A percentile compares a stretch with the other conserved stretches of the same genome.
phyloP scores from a whole-genome alignment of 495 filamentous ascomycete species.

The Lepidopterella palustris region DNA sequence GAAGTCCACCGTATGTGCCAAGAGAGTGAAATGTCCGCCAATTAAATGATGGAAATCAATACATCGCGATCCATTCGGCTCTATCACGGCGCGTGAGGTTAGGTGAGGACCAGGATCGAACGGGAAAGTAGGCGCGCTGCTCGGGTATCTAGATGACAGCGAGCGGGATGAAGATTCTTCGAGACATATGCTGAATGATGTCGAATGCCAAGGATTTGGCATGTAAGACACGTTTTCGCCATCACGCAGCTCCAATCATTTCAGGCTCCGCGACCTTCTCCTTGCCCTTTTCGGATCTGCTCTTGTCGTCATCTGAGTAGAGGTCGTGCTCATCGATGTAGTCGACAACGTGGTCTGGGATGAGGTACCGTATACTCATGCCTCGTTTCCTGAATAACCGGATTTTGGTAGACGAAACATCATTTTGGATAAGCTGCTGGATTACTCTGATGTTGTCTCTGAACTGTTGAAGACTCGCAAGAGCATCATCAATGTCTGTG shows the following conservation, averaged over 20 bases:
- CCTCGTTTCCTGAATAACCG: conserved; percentile 74
- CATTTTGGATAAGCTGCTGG: conserved; percentile 81
- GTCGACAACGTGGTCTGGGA: conserved; percentile 35
- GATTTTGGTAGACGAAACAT: conserved; percentile 85
- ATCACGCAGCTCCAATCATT: not conserved
- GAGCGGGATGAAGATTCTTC: not conserved
- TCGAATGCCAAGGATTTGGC: not conserved
- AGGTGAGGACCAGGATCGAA: not conserved
- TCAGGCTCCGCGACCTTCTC: conserved; percentile 18
- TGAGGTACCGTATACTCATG: conserved; percentile 51
- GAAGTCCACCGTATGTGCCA: not conserved
- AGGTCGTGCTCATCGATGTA: conserved; percentile 73
- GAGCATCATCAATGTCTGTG: conserved; percentile 65
- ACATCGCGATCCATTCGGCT: not conserved
- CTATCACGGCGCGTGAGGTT: not conserved
- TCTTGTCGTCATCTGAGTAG: conserved; percentile 58
- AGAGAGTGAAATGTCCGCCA: not conserved
- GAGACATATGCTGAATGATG: not conserved
- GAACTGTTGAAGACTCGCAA: conserved; percentile 65
- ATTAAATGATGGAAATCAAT: not conserved
- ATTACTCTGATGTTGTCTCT: conserved; percentile 80
- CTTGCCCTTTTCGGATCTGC: conserved; percentile 30
- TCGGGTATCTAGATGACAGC: not conserved
- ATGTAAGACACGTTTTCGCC: not conserved
- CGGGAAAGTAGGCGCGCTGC: not conserved